phyloP scores from a whole-genome alignment of 2,329 filamentous ascomycete genomes.

The Pseudogymnoascus sp. region DNA sequence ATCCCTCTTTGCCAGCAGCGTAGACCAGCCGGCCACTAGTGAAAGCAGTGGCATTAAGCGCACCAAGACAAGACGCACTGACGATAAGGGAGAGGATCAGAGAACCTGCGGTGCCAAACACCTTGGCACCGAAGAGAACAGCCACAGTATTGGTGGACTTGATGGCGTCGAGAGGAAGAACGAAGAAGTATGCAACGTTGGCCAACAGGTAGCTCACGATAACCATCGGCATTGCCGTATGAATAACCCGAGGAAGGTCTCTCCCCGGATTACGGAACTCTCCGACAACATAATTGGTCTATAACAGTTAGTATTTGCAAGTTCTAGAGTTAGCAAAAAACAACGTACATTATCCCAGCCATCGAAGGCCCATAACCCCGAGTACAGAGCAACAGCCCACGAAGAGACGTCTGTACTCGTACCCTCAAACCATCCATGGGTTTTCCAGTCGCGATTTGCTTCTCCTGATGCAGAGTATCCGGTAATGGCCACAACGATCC shows the following conservation, averaged over 20 bases:
- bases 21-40: slow-evolving; percentile 90
- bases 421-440: slow-evolving; percentile 64
- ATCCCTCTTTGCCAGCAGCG: slow-evolving; percentile 90
- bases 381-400: slow-evolving; percentile 93
- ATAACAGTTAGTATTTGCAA: slow-evolving; percentile 25
- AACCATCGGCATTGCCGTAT: slow-evolving; percentile 92
- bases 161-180: slow-evolving; percentile 73
- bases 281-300: slow-evolving; percentile 97
- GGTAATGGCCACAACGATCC: slow-evolving; percentile 82
- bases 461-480: slow-evolving; percentile 72
- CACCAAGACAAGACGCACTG: slow-evolving; percentile 85
- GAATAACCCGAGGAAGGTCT: slow-evolving; percentile 89
- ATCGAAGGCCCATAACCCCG: slow-evolving; percentile 95
- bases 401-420: slow-evolving; percentile 73
- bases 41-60: slow-evolving; percentile 90
- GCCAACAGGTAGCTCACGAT: slow-evolving; percentile 86
- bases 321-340: neutral
- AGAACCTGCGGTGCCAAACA: slow-evolving; percentile 79
- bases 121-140: slow-evolving; percentile 83
- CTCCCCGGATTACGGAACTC: slow-evolving; percentile 89
- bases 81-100: slow-evolving; percentile 84
- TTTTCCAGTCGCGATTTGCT: slow-evolving; percentile 81
- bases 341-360: slow-evolving; percentile 91
- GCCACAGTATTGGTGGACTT: slow-evolving; percentile 92
- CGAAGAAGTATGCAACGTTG: slow-evolving; percentile 90